Base-by-base conservation (phyloP, 1,284 basidiomycete genomes). In the Rugosomyces carneus region DNA sequence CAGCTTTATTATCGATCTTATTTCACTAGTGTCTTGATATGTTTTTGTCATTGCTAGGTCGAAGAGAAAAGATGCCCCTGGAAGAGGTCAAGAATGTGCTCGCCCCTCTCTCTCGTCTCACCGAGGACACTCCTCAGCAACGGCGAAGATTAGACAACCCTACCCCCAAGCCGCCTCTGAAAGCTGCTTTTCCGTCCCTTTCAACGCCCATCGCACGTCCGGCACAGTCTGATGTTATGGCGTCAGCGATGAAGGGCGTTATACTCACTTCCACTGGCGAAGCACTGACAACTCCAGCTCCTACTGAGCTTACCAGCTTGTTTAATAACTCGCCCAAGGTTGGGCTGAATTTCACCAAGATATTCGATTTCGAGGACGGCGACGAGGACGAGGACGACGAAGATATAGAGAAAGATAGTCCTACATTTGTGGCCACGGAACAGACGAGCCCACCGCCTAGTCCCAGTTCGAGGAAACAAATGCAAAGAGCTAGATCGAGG, bases 201-300 rank as follows among this genome's bases (percentile, higher is more conserved):
- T 61, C 67, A 39, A 69, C 70, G 13, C 69, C 68, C 3, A 54
- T 71, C 42, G 51, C 59, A 8, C 61, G 68, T 18, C 55, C 62
- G 0, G 36, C 51, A 16, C 55, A 56, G 48, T 58, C 66, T 1
- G 61, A 61, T 15, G 57, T 52, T 19, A 54, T 66, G 16, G 75
- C 74, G 1, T 84, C 82, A 1, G 85, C 87, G 0, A 90, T 90
- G 88, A 86, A 86, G 59, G 87, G 87, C 2, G 81, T 89, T 27
- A 72, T 90, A 31, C 68, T 89, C 27, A 89, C 87, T 0, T 67
- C 77, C 2, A 88, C 86, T 0, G 87, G 87, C 3, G 78, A 87
- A 58, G 67, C 71, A 0, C 68, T 90, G 3, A 69, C 76, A 3
- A 89, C 85, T 9, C 87, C 87, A 0, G 71, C 74, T 1, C 81